phyloP scores from a whole-genome alignment of 495 filamentous ascomycete species.

The Aspergillus asperescens region DNA sequence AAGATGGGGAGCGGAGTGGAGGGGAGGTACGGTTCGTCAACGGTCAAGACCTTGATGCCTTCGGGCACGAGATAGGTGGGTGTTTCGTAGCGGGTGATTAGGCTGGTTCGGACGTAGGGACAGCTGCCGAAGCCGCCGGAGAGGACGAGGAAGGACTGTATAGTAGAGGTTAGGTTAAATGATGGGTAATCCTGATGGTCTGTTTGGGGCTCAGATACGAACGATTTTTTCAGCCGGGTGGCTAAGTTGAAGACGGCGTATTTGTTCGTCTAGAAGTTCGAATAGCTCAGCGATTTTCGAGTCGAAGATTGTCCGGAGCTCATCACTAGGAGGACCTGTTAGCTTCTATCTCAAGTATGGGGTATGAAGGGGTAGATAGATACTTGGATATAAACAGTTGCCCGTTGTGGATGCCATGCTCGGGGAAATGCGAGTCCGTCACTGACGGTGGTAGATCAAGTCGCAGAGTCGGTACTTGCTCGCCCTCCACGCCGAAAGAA shows the following conservation, averaged over 20 bases:
- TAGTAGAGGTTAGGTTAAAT: too few species aligned
- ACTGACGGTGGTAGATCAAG: not conserved
- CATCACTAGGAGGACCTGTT: not conserved
- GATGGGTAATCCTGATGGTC: too few species aligned
- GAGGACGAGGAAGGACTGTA: constrained; percentile 44
- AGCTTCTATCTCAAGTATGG: too few species aligned
- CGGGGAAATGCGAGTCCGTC: constrained; percentile 1
- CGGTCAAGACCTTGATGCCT: constrained; percentile 42
- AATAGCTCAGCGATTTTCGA: constrained; percentile 49
- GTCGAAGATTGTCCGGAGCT: constrained; percentile 40
- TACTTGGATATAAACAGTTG: constrained; percentile 2
- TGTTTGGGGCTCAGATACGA: too few species aligned
- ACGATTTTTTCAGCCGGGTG: constrained; percentile 47
- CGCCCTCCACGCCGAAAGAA: constrained; percentile 3
- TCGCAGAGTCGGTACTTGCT: not conserved
- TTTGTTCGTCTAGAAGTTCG: constrained; percentile 48
- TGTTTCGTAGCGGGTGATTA: constrained; percentile 35
- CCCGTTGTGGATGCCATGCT: constrained; percentile 4
- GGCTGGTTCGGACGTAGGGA: constrained; percentile 47
- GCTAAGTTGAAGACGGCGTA: constrained; percentile 44
- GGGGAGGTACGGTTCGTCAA: constrained; percentile 43
- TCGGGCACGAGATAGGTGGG: too few species aligned
- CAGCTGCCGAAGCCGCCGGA: constrained; percentile 64
- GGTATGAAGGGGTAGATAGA: too few species aligned
- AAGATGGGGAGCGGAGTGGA: not conserved